Percentiles rank a stretch among this genome's conserved stretches.
Conservation (phyloP, 331 rosid genomes). For the Rhamnella rubrinervis region DNA sequence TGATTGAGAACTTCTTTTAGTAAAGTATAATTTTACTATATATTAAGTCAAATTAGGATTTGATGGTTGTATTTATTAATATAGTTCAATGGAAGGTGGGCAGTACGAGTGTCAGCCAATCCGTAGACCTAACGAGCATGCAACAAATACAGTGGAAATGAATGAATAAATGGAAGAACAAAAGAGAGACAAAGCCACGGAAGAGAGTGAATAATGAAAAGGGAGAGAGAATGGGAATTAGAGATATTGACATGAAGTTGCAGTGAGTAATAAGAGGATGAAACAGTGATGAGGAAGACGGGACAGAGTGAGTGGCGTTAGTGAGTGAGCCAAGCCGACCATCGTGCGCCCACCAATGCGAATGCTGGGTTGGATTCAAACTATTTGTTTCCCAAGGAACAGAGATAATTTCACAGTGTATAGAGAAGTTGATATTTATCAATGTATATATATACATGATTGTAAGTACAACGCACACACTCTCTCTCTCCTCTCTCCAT, state of each 20-base stretch:
- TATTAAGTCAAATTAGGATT: too few species aligned
- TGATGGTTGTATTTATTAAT: too few species aligned
- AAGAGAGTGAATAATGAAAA: neutral
- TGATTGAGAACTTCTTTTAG: too few species aligned
- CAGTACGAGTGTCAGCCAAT: too few species aligned
- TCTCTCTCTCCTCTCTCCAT: neutral
- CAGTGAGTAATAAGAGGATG: neutral
- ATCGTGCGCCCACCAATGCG: slow-evolving; percentile 67
- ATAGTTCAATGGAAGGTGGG: too few species aligned
- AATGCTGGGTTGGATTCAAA: slow-evolving; percentile 54
- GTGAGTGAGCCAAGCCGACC: slow-evolving; percentile 54
- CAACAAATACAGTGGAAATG: too few species aligned
- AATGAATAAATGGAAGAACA: too few species aligned
- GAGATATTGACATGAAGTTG: neutral
- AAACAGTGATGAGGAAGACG: slow-evolving; percentile 16
- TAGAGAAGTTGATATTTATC: neutral
- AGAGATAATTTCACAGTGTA: too few species aligned
- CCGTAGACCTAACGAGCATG: too few species aligned
- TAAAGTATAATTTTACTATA: too few species aligned
- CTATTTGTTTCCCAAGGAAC: slow-evolving; percentile 50
- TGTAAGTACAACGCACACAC: neutral
- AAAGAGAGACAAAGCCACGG: too few species aligned
- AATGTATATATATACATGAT: neutral
- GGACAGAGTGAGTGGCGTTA: slow-evolving; percentile 20
- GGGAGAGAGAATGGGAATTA: slow-evolving; percentile 7